A percentile compares a stretch with the other conserved stretches of the same genome.
These are phyloP conservation scores for Hanseniaspora clermontiae DNA, from an alignment of 805 yeast genomes.

Conservation along the genomic window DNA sequence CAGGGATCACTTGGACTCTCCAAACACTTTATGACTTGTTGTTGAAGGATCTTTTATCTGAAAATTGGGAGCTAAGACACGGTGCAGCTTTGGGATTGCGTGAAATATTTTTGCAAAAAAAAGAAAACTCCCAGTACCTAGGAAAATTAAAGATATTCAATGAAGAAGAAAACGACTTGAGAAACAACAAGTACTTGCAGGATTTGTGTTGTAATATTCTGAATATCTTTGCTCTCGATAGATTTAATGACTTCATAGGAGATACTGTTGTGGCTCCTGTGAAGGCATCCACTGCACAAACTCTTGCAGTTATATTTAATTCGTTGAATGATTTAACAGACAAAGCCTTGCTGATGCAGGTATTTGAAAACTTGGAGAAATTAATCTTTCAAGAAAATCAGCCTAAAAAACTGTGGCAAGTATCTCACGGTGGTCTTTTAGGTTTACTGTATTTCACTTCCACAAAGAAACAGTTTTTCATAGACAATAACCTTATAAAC, in stretches of 20 bases:
- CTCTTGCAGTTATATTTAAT: constrained; percentile 75
- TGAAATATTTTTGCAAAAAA: constrained; percentile 47
- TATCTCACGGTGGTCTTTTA: constrained; percentile 93
- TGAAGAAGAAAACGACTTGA: constrained; percentile 45
- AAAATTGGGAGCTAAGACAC: constrained; percentile 88
- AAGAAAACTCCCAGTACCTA: constrained; percentile 71
- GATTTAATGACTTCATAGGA: constrained; percentile 93
- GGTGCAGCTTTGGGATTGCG: constrained; percentile 89
- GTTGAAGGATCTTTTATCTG: constrained; percentile 66
- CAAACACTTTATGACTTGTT: constrained; percentile 83
- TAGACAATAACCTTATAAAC: constrained; percentile 44
- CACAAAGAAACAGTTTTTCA: constrained; percentile 67
- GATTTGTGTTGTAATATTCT: constrained; percentile 77
- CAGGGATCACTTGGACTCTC: constrained; percentile 80
- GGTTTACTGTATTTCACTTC: constrained; percentile 88
- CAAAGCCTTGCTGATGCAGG: constrained; percentile 22
- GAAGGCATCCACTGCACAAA: constrained; percentile 90
- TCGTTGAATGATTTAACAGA: constrained; percentile 48
- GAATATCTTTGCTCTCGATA: constrained; percentile 77
- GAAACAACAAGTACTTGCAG: constrained; percentile 63
- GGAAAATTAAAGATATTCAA: constrained; percentile 64
- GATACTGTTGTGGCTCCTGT: constrained; percentile 98
- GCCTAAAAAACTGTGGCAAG: constrained; percentile 68
- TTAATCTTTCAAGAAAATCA: constrained; percentile 54
- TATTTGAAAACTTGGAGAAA: constrained; percentile 53